These are phyloP conservation scores for Yamadazyma sp. DNA, from an alignment of 1,139 yeast genomes.

Conservation along the genomic window DNA sequence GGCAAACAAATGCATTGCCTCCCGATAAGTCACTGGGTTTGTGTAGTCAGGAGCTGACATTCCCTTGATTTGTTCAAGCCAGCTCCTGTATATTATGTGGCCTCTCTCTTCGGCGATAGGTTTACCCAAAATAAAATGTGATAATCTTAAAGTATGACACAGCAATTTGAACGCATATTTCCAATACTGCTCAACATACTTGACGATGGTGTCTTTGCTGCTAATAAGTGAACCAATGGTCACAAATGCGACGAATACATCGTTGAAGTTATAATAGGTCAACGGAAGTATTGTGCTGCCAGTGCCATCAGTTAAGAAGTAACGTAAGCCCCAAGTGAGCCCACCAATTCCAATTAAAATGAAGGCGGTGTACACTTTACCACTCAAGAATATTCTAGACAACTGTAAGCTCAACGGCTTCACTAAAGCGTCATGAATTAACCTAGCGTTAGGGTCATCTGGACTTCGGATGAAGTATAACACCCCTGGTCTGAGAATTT, in stretches of 20 bases:
- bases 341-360: constrained; percentile 76
- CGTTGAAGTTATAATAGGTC: constrained; percentile 10
- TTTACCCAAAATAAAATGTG: constrained; percentile 72
- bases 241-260: constrained; percentile 8
- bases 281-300: constrained; percentile 26
- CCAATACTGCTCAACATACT: constrained; percentile 60
- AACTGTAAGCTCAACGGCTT: constrained; percentile 73
- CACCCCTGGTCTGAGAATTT: constrained; percentile 83
- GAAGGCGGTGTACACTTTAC: constrained; percentile 70
- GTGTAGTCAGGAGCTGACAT: constrained; percentile 53
- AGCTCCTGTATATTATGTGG: constrained; percentile 55
- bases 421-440: constrained; percentile 85
- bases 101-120: constrained; percentile 82
- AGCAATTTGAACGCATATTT: constrained; percentile 53
- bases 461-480: constrained; percentile 90
- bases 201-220: constrained; percentile 21
- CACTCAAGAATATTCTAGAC: constrained; percentile 73
- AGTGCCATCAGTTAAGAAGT: constrained; percentile 6
- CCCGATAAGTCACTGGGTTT: constrained; percentile 53
- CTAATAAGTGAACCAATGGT: constrained; percentile 10
- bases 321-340: constrained; percentile 54
- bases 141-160: constrained; percentile 61
- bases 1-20: constrained; percentile 46
- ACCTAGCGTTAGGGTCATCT: constrained; percentile 86
- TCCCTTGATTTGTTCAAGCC: constrained; percentile 40